These are phyloP conservation scores for Cladosporium sphaerospermum DNA, from an alignment of 2,329 filamentous ascomycete genomes.

Conservation along the genomic window DNA sequence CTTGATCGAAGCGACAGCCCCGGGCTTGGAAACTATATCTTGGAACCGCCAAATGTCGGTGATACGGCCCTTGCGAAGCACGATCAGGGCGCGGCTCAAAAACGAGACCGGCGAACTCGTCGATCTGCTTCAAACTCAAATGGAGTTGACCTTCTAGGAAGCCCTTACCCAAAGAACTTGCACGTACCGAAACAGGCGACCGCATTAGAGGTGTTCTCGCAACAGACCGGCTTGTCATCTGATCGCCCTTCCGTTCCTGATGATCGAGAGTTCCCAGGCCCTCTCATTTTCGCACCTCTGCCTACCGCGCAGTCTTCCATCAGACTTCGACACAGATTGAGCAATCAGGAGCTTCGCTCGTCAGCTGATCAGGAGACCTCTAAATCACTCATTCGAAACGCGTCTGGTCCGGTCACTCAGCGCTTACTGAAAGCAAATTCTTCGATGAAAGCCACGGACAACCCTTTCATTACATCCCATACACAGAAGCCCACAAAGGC, in stretches of 20 bases:
- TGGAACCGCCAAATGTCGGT: too few species aligned
- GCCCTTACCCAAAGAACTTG: constrained; percentile 24
- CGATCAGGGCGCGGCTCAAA: background rate
- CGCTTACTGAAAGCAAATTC: constrained; percentile 10
- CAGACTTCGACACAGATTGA: constrained; percentile 25
- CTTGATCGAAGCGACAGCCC: too few species aligned
- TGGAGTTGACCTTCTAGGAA: constrained; percentile 25
- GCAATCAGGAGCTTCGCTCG: constrained; percentile 38
- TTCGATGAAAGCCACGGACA: background rate
- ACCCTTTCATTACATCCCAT: constrained; percentile 21
- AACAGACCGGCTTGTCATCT: constrained; percentile 18
- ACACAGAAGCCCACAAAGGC: constrained; percentile 22
- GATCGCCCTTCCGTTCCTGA: constrained; percentile 6
- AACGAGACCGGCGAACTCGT: background rate
- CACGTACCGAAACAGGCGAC: constrained; percentile 18
- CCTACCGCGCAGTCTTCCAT: background rate
- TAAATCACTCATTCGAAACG: constrained; percentile 35
- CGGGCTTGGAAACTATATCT: too few species aligned
- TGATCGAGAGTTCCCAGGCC: background rate
- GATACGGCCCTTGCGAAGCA: background rate
- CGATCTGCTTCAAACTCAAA: constrained; percentile 18
- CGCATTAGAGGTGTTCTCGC: constrained; percentile 24
- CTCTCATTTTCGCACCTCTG: background rate
- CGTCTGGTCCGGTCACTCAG: constrained; percentile 11
- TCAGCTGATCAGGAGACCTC: constrained; percentile 36